Conservation (phyloP, 805 yeast genomes). For the Clavispora carvajalis region DNA sequence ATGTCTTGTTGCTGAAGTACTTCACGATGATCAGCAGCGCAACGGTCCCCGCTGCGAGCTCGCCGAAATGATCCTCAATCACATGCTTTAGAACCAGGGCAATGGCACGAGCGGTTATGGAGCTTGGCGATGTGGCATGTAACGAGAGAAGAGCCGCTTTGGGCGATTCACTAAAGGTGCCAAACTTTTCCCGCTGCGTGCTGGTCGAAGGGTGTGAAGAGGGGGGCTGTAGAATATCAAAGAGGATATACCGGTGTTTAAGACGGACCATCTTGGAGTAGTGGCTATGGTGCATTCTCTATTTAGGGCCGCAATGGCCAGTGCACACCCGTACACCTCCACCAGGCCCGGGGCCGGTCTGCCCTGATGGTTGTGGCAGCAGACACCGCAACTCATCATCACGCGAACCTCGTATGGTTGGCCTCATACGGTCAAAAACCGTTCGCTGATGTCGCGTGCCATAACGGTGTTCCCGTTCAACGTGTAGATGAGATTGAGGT, state of each 20-base stretch:
- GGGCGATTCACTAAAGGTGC: constrained; percentile 23
- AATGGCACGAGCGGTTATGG: constrained; percentile 46
- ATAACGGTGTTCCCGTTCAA: constrained; percentile 64
- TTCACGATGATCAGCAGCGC: constrained; percentile 59
- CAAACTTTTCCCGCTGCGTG: constrained; percentile 14
- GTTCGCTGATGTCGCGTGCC: constrained; percentile 61
- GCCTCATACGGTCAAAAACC: constrained; percentile 50
- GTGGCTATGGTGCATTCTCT: not conserved
- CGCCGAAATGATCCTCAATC: constrained; percentile 69
- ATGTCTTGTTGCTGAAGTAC: constrained; percentile 75
- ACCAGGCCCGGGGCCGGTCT: not conserved
- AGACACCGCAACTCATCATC: no score
- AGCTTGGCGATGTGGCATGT: constrained; percentile 47
- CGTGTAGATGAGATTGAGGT: constrained; percentile 69
- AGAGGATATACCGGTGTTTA: constrained; percentile 77
- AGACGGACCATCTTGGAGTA: constrained; percentile 67
- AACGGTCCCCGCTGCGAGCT: constrained; percentile 63
- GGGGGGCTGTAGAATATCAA: constrained; percentile 71
- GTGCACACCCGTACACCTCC: not conserved
- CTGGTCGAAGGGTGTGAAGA: constrained; percentile 9
- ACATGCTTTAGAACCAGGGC: constrained; percentile 49
- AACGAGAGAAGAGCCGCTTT: constrained; percentile 38
- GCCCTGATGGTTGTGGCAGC: no score
- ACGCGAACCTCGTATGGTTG: no score
- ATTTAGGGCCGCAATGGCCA: not conserved